Percentiles rank a stretch among this genome's conserved stretches.
These are phyloP conservation scores for Tricholoma flavovirens DNA, from an alignment of 768 basidiomycete species.

Conservation along the genomic window DNA sequence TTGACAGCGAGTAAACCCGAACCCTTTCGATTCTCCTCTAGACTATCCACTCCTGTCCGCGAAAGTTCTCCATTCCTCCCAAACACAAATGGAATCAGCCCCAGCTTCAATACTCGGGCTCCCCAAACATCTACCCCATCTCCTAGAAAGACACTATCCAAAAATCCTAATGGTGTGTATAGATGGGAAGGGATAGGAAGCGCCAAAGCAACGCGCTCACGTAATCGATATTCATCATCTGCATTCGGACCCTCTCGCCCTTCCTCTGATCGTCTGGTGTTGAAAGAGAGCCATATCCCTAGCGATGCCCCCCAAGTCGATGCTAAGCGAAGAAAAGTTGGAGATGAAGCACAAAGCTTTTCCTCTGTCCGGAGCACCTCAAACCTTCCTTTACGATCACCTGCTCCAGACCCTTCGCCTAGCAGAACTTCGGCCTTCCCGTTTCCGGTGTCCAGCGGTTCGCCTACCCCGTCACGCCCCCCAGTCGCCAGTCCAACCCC, in stretches of 20 bases:
- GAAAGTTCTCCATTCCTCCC: conserved; percentile 28
- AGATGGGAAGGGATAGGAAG: conserved; percentile 76
- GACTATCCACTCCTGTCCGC: conserved; percentile 34
- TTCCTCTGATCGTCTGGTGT: conserved; percentile 31
- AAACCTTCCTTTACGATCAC: conserved; percentile 23
- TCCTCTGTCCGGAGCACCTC: conserved; percentile 23
- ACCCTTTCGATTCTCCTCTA: conserved; percentile 60
- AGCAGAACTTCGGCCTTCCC: conserved; percentile 25
- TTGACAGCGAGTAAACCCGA: conserved; percentile 32
- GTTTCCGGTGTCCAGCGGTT: conserved; percentile 28
- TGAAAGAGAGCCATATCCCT: conserved; percentile 30
- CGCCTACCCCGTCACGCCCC: conserved; percentile 23
- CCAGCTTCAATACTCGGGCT: conserved; percentile 15
- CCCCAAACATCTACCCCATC: conserved; percentile 22
- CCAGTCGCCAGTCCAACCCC: conserved; percentile 12
- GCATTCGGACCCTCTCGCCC: conserved; percentile 57
- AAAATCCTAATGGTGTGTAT: conserved; percentile 72
- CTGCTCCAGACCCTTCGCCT: conserved; percentile 31
- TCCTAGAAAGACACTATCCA: conserved; percentile 49
- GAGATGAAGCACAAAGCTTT: conserved; percentile 32
- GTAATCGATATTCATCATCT: conserved; percentile 69
- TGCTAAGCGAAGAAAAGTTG: conserved; percentile 58
- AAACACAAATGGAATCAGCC: conserved; percentile 14
- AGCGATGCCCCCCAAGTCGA: conserved; percentile 39
- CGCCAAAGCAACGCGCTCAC: conserved; percentile 42